phyloP scores from a whole-genome alignment of 306 rosid species.

The barrel medic (Medicago truncatula) region DNA sequence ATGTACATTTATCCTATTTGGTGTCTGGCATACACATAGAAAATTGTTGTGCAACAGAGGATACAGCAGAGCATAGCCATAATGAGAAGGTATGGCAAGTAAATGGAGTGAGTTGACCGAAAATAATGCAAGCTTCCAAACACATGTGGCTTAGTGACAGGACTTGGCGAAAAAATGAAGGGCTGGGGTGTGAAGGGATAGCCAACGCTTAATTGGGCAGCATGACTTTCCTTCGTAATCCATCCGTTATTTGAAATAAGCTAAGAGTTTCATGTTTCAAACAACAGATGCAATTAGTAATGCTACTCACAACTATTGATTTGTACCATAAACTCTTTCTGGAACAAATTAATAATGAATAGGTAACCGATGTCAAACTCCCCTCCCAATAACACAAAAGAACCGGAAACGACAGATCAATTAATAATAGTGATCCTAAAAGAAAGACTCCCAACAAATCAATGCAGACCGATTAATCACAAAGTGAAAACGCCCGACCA shows the following conservation, averaged over 20 bases:
- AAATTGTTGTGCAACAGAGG: neutral
- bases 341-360: neutral
- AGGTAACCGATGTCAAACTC: conserved; percentile 14
- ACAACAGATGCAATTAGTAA: neutral
- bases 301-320: neutral
- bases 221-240: neutral
- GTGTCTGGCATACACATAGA: neutral
- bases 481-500: neutral
- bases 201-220: neutral
- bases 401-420: neutral
- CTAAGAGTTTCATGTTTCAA: neutral
- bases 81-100: no score
- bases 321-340: neutral
- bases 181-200: neutral
- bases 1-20: conserved; percentile 12
- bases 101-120: neutral
- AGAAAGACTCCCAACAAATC: neutral
- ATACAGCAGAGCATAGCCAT: neutral
- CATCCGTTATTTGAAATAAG: neutral
- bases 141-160: neutral
- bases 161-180: neutral
- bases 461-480: neutral
- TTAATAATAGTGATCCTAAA: neutral
- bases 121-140: neutral
- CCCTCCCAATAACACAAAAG: neutral